These are phyloP conservation scores for Cynanchum wilfordii DNA, from an alignment of 257 asterid genomes.

Conservation along the genomic window DNA sequence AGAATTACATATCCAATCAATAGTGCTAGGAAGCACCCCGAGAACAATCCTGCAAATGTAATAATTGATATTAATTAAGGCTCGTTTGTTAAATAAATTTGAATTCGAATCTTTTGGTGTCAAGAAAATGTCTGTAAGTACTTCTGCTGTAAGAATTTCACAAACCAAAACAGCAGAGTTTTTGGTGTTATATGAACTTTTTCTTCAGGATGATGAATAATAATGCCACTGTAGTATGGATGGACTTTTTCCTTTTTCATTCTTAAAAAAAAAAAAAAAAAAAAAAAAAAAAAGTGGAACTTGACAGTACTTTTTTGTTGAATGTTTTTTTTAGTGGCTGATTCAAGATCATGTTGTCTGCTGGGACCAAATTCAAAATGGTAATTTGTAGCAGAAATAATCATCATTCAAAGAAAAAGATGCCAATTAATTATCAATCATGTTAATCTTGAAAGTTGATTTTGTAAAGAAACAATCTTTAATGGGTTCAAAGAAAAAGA, in stretches of 20 bases:
- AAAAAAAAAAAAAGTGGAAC: slow-evolving; percentile 21
- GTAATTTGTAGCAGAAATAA: slow-evolving; percentile 2
- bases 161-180: background rate
- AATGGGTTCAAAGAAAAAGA: no score
- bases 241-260: slow-evolving; percentile 28
- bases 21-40: slow-evolving; percentile 76
- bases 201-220: slow-evolving; percentile 20
- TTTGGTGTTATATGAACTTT: slow-evolving; percentile 4
- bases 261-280: slow-evolving; percentile 15
- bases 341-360: slow-evolving; percentile 36
- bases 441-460: no score
- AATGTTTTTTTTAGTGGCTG: slow-evolving; percentile 33
- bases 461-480: no score
- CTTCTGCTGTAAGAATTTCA: background rate
- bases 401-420: slow-evolving; percentile 9
- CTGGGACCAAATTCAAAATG: slow-evolving; percentile 15
- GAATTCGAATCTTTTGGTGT: background rate
- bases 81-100: background rate
- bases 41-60: slow-evolving; percentile 48
- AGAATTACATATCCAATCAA: slow-evolving; percentile 68
- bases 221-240: slow-evolving; percentile 27
- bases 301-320: slow-evolving; percentile 12
- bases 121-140: slow-evolving; percentile 1
- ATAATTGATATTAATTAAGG: background rate
- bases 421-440: background rate